phyloP scores from a whole-genome alignment of 1,284 basidiomycete species.

The Marasmius tenuissimus region DNA sequence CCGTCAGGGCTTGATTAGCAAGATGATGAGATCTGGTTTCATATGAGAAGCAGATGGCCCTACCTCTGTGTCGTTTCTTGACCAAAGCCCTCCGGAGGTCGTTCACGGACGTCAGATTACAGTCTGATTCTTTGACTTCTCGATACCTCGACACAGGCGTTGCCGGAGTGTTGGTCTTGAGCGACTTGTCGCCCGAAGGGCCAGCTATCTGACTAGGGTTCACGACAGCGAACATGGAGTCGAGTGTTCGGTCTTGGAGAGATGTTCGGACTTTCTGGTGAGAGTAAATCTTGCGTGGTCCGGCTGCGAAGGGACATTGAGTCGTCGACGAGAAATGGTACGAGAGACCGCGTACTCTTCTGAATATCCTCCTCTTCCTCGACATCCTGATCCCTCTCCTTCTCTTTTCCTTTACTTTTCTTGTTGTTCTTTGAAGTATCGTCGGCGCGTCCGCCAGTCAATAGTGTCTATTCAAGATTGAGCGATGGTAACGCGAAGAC shows the following conservation, averaged over 20 bases:
- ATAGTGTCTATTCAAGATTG: conserved; percentile 50
- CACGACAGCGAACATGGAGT: conserved; percentile 83
- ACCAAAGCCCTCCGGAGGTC: conserved; percentile 62
- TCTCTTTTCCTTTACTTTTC: conserved; percentile 46
- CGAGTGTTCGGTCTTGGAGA: conserved; percentile 83
- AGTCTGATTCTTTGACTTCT: conserved; percentile 78
- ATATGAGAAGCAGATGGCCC: conserved; percentile 21
- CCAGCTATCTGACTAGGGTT: conserved; percentile 46
- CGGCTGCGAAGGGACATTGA: conserved; percentile 7
- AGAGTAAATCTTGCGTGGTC: conserved; percentile 50
- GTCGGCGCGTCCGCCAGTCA: conserved; percentile 51
- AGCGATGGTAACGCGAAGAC: not conserved
- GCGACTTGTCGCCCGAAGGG: conserved; percentile 13
- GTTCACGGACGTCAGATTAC: conserved; percentile 78
- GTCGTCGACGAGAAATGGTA: not conserved
- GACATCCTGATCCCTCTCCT: conserved; percentile 30
- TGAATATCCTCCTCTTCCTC: conserved; percentile 31
- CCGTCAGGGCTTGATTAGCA: conserved; percentile 64
- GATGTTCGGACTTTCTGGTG: conserved; percentile 95
- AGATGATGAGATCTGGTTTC: not conserved
- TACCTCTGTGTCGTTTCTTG: conserved; percentile 71
- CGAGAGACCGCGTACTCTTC: not conserved
- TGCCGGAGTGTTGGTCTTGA: not conserved
- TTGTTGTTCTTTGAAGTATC: conserved; percentile 28
- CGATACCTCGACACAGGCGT: conserved; percentile 29